A percentile compares a stretch with the other conserved stretches of the same genome.
Conservation (phyloP, 192 early-diverging fungal species). For the Coemansia sp. region DNA sequence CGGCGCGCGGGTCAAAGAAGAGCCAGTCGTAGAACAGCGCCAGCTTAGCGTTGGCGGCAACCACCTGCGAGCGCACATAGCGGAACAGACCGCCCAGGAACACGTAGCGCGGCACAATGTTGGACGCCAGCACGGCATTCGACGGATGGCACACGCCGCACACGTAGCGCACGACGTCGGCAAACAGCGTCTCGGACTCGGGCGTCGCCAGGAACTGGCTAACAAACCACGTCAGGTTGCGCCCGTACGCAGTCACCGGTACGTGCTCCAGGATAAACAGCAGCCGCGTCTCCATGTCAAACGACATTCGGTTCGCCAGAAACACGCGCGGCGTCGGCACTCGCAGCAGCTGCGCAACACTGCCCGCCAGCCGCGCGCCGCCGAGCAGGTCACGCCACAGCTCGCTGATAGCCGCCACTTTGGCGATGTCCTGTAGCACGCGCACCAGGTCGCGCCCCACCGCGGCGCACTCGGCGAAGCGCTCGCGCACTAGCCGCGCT, state of each 20-base stretch:
- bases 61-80: constrained; percentile 55
- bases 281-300: constrained; percentile 66
- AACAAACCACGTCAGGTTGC: constrained; percentile 66
- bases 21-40: constrained; percentile 80
- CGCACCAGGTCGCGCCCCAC: constrained; percentile 68
- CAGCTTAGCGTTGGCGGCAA: constrained; percentile 64
- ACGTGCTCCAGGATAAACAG: constrained; percentile 64
- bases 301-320: constrained; percentile 58
- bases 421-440: constrained; percentile 59
- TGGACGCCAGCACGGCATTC: constrained; percentile 64
- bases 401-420: constrained; percentile 51
- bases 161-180: constrained; percentile 73
- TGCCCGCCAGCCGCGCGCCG: constrained; percentile 56
- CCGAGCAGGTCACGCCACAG: constrained; percentile 60
- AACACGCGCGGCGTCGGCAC: constrained; percentile 60
- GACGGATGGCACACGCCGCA: constrained; percentile 68
- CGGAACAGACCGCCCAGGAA: constrained; percentile 61
- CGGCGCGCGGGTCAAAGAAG: constrained; percentile 59
- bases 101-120: constrained; percentile 69
- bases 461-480: constrained; percentile 55
- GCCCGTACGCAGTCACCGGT: constrained; percentile 43
- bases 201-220: constrained; percentile 57
- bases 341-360: constrained; percentile 56
- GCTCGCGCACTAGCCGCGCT: constrained; percentile 53
- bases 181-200: constrained; percentile 57